Percentiles rank a stretch among this genome's conserved stretches.
These are phyloP conservation scores for Daldinia grandis DNA, from an alignment of 495 filamentous ascomycete species.

Conservation along the genomic window DNA sequence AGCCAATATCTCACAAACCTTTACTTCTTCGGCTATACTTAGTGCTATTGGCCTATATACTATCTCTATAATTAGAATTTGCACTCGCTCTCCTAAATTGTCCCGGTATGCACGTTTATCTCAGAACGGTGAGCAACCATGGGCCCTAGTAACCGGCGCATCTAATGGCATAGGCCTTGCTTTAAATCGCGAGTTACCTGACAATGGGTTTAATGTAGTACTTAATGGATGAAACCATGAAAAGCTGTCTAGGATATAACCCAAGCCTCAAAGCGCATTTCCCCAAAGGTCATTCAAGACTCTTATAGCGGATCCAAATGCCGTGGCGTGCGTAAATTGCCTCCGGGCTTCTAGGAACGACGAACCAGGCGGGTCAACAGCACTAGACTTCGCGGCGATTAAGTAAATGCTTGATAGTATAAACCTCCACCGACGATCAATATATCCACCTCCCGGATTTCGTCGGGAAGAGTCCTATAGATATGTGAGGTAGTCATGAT, in stretches of 20 bases:
- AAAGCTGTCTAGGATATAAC: background rate
- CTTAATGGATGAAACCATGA: background rate
- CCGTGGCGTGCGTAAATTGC: background rate
- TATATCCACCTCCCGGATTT: too few species aligned
- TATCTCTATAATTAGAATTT: background rate
- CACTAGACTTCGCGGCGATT: background rate
- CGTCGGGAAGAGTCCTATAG: too few species aligned
- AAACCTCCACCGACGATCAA: too few species aligned
- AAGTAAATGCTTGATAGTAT: background rate
- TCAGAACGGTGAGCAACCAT: background rate
- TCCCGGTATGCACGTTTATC: background rate
- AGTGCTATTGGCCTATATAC: background rate
- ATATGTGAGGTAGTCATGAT: too few species aligned
- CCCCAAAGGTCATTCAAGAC: background rate
- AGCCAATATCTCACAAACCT: background rate
- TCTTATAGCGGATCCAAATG: background rate
- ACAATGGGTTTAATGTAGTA: background rate
- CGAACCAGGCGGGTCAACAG: background rate
- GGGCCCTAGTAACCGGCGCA: background rate
- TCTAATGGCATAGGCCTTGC: background rate
- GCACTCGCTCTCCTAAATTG: background rate
- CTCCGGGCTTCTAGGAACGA: background rate
- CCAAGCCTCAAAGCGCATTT: background rate
- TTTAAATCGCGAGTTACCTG: background rate
- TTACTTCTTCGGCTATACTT: background rate